Conservation (phyloP, 1,139 yeast genomes). For the Spathaspora sp. region DNA sequence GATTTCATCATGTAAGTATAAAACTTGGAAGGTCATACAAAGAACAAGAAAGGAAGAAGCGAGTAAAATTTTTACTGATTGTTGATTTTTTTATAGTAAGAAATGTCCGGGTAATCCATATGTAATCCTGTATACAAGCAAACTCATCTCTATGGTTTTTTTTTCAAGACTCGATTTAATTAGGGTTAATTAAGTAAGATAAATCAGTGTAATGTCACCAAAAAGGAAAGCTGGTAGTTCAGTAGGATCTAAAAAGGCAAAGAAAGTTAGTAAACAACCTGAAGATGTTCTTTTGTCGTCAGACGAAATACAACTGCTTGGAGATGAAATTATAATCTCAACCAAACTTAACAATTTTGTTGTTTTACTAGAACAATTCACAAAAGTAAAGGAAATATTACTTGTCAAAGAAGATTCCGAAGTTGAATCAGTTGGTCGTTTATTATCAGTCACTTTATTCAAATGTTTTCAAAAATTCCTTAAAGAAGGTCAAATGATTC, state of each 20-base stretch:
- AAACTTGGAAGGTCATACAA: constrained; percentile 57
- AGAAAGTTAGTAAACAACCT: constrained; percentile 1
- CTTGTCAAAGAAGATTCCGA: constrained; percentile 21
- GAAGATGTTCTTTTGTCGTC: constrained; percentile 16
- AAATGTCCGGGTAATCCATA: constrained; percentile 21
- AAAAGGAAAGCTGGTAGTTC: constrained; percentile 20
- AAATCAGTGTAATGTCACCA: constrained; percentile 14
- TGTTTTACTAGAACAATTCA: constrained; percentile 40
- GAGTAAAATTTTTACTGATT: constrained; percentile 5
- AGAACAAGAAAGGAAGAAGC: constrained; percentile 14
- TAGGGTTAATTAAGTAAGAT: background rate
- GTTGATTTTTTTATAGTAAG: constrained; percentile 14
- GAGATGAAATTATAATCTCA: constrained; percentile 25
- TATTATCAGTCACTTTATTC: constrained; percentile 51
- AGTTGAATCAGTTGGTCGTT: constrained; percentile 41
- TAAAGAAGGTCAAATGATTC: constrained; percentile 45
- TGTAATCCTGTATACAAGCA: background rate
- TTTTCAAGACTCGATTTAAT: background rate
- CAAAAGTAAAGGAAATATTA: constrained; percentile 22
- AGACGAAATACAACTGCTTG: constrained; percentile 33
- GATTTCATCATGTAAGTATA: constrained; percentile 61
- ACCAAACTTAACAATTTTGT: constrained; percentile 54
- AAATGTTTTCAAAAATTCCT: constrained; percentile 60
- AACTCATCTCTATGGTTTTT: constrained; percentile 3
- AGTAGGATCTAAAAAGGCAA: constrained; percentile 10